Evolutionary conservation across 192 early-diverging fungal genomes (phyloP).

Genomic region (Dimargaris cristalligena): DNA sequence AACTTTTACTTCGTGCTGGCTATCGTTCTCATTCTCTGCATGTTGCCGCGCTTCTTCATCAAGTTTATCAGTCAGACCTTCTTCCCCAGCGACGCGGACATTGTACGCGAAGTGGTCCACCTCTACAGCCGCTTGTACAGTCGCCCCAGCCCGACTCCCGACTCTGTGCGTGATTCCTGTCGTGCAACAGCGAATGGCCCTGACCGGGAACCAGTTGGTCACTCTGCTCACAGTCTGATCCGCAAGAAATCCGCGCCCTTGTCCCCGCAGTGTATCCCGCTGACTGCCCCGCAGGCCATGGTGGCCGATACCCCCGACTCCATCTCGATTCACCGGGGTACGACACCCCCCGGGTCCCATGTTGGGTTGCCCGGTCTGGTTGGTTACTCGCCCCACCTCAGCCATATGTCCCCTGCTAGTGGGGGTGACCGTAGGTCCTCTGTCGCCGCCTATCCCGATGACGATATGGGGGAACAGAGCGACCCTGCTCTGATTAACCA

Average conservation of each 20-base stretch:
- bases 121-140: background rate
- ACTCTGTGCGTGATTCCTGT: too few relatives aligned
- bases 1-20: slow-evolving; percentile 53
- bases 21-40: slow-evolving; percentile 38
- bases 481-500: background rate
- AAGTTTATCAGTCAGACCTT: slow-evolving; percentile 52
- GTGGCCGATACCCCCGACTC: background rate
- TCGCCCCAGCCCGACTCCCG: too few relatives aligned
- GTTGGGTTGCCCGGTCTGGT: too few relatives aligned
- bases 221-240: too few relatives aligned
- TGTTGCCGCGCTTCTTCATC: slow-evolving; percentile 52
- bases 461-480: background rate
- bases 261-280: slow-evolving; percentile 11
- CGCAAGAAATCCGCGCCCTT: too few relatives aligned
- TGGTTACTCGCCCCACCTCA: too few relatives aligned
- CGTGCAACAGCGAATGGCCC: too few relatives aligned
- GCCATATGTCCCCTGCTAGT: too few relatives aligned
- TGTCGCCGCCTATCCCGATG: too few relatives aligned
- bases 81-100: slow-evolving; percentile 63
- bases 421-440: too few relatives aligned
- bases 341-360: background rate
- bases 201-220: too few relatives aligned
- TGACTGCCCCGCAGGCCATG: background rate
- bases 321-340: background rate
- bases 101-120: slow-evolving; percentile 63